A percentile compares a stretch with the other conserved stretches of the same genome.
Conservation (phyloP, 345 rosid genomes). For the Boechera retrofracta region DNA sequence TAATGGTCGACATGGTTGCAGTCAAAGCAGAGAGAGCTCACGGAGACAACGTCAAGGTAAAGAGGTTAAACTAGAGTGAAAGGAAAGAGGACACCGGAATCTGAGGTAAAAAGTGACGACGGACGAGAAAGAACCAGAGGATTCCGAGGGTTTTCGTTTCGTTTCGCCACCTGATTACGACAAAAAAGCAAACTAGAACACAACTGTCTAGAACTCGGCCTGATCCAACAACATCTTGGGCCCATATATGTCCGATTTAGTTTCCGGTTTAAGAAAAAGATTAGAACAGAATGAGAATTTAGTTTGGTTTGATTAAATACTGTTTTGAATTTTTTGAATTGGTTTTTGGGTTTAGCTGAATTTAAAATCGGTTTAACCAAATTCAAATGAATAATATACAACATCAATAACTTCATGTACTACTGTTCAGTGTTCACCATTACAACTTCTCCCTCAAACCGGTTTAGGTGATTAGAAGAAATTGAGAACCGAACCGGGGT, state of each 20-base stretch:
- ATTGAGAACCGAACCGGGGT: not conserved
- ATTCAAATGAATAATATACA: not conserved
- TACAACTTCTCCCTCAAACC: not conserved
- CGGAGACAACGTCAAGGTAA: not conserved
- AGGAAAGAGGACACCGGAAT: slow-evolving; percentile 24
- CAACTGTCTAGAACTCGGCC: slow-evolving; percentile 29
- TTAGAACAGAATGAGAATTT: not conserved
- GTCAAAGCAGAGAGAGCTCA: slow-evolving; percentile 16
- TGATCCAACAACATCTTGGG: slow-evolving; percentile 18
- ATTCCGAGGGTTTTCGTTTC: slow-evolving; percentile 40
- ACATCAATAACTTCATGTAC: not conserved
- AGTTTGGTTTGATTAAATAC: not conserved
- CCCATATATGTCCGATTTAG: slow-evolving; percentile 19
- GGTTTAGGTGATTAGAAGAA: slow-evolving; percentile 7
- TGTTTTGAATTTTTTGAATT: not conserved
- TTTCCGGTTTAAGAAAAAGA: slow-evolving; percentile 1
- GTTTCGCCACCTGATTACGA: slow-evolving; percentile 31
- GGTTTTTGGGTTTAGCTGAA: not conserved
- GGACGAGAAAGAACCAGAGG: slow-evolving; percentile 16
- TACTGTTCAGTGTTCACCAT: not conserved
- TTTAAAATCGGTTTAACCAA: not conserved
- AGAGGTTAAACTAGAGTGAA: slow-evolving; percentile 6
- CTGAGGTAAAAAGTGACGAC: slow-evolving; percentile 28
- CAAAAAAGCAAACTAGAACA: not conserved
- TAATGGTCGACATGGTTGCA: slow-evolving; percentile 73